phyloP scores from a whole-genome alignment of 2,329 filamentous ascomycete species.

The Rutstroemia sp. region DNA sequence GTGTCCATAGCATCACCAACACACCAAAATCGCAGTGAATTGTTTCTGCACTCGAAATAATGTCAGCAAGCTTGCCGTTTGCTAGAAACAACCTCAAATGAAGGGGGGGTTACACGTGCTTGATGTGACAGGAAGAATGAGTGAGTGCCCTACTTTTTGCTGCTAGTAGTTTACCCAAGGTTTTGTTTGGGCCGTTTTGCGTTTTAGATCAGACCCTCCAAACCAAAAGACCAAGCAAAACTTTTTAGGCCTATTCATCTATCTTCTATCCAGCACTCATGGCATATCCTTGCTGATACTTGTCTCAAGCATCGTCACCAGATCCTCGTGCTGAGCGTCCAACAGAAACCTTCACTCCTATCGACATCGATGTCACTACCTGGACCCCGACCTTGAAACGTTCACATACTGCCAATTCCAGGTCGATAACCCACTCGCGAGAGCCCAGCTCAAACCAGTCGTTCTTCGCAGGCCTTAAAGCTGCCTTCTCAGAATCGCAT shows the following conservation, averaged over 20 bases:
- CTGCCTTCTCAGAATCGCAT: conserved; percentile 19
- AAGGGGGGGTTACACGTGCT: not conserved
- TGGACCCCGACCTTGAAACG: conserved; percentile 28
- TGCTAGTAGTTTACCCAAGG: not conserved
- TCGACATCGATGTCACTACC: conserved; percentile 21
- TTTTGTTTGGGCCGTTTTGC: not conserved
- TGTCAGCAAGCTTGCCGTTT: not conserved
- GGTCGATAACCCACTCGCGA: conserved; percentile 17
- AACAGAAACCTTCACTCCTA: conserved; percentile 19
- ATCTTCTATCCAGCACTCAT: not conserved
- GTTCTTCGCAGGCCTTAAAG: conserved; percentile 15
- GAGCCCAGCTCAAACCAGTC: conserved; percentile 19
- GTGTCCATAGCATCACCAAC: not conserved
- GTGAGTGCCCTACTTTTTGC: conserved; percentile 4
- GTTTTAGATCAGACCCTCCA: conserved; percentile 4
- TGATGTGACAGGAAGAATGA: conserved; percentile 7
- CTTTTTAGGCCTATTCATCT: not conserved
- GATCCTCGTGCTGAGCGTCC: conserved; percentile 23
- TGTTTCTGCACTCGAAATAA: not conserved
- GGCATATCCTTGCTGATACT: conserved; percentile 20
- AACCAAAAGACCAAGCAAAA: conserved; percentile 1
- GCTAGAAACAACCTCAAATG: not conserved
- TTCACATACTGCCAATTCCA: conserved; percentile 18
- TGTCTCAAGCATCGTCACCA: conserved; percentile 21
- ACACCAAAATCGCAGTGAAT: not conserved